Conservation (phyloP, 257 asterid genomes). For the Fraxinus pennsylvanica region DNA sequence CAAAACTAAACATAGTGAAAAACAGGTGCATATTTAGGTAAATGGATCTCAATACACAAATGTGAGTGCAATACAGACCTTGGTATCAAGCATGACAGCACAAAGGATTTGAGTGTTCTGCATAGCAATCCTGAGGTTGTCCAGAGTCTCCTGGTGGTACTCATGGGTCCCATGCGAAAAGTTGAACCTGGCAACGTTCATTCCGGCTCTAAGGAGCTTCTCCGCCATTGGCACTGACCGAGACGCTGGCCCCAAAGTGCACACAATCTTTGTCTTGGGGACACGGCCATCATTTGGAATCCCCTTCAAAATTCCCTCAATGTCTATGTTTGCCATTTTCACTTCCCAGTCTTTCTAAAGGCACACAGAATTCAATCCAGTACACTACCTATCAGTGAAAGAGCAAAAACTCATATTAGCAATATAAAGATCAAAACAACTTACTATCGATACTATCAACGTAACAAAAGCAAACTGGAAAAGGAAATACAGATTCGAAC, state of each 20-base stretch:
- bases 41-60: not conserved
- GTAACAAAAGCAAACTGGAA: not conserved
- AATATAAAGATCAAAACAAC: not conserved
- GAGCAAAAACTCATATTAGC: not conserved
- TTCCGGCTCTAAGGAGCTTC: constrained; percentile 81
- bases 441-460: not conserved
- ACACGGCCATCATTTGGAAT: constrained; percentile 47
- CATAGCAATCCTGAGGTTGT: constrained; percentile 70
- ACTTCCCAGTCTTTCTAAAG: not conserved
- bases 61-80: constrained; percentile 38
- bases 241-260: constrained; percentile 87
- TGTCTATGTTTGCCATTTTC: constrained; percentile 62
- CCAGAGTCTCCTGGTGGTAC: constrained; percentile 73
- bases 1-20: not conserved
- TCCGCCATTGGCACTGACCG: constrained; percentile 72
- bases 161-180: constrained; percentile 90
- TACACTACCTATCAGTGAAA: not conserved
- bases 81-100: constrained; percentile 90
- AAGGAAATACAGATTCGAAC: constrained; percentile 3
- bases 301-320: constrained; percentile 64
- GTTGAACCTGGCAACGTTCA: constrained; percentile 90
- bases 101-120: constrained; percentile 67
- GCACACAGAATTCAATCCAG: constrained; percentile 6
- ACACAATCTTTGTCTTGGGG: constrained; percentile 83
- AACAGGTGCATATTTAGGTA: not conserved